Evolutionary conservation across 1,139 yeast genomes (phyloP).

Genomic region (Blastobotrys proliferans): DNA sequence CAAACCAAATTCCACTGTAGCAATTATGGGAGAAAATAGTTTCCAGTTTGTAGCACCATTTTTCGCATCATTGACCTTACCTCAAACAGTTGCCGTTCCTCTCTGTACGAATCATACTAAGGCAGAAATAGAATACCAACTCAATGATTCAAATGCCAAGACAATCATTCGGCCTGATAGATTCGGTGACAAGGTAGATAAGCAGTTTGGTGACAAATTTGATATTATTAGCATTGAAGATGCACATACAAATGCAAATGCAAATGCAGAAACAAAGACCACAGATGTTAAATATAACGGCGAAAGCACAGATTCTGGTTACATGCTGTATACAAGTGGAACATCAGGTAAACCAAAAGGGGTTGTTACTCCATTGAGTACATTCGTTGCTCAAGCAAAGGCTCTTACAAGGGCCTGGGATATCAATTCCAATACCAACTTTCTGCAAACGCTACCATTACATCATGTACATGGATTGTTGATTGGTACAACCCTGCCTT

Average conservation of each 20-base stretch:
- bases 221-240: not conserved
- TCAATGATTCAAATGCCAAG: constrained; percentile 31
- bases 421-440: constrained; percentile 28
- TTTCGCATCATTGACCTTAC: constrained; percentile 31
- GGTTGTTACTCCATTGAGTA: constrained; percentile 35
- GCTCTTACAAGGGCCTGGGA: constrained; percentile 36
- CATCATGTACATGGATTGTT: constrained; percentile 39
- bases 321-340: constrained; percentile 38
- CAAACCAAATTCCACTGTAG: constrained; percentile 20
- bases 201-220: constrained; percentile 18
- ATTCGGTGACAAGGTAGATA: constrained; percentile 27
- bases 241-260: too few relatives aligned
- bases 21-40: constrained; percentile 37
- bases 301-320: constrained; percentile 23
- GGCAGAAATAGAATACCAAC: constrained; percentile 34
- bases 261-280: too few relatives aligned
- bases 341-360: constrained; percentile 40
- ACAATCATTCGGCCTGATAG: constrained; percentile 31
- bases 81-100: constrained; percentile 33
- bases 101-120: constrained; percentile 36
- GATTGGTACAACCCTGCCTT: constrained; percentile 35
- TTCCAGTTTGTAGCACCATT: constrained; percentile 33
- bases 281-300: not conserved
- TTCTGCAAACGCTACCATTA: constrained; percentile 36
- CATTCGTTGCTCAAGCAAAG: constrained; percentile 34